phyloP scores from a whole-genome alignment of 768 basidiomycete genomes.

The Rhizopogon roseolus region DNA sequence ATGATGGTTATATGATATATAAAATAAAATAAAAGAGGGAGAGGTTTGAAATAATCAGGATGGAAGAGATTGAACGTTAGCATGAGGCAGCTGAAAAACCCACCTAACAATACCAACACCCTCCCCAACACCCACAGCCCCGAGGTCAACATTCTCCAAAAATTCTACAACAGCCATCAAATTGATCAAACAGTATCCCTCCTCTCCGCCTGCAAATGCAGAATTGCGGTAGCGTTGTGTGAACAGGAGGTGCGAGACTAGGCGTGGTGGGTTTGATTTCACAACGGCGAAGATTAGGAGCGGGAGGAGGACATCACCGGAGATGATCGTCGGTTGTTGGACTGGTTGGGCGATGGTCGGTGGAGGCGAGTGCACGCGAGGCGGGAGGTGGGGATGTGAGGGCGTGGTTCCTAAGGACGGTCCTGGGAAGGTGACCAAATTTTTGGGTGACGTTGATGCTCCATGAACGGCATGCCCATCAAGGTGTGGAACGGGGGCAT shows the following conservation, averaged over 20 bases:
- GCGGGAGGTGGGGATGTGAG: background rate
- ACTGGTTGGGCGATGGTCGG: conserved; percentile 4
- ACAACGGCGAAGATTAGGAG: conserved; percentile 93
- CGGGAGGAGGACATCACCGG: conserved; percentile 88
- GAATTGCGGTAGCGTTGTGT: conserved; percentile 27
- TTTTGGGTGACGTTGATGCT: conserved; percentile 8
- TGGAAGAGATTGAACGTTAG: background rate
- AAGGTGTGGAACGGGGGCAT: background rate
- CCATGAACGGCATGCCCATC: background rate
- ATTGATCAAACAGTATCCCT: conserved; percentile 91
- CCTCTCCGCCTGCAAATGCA: conserved; percentile 60
- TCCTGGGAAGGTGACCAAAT: background rate
- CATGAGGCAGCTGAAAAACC: conserved; percentile 3
- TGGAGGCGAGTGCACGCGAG: conserved; percentile 9
- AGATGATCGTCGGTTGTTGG: conserved; percentile 48
- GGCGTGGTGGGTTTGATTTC: conserved; percentile 81
- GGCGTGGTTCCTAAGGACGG: background rate
- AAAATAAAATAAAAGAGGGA: conserved; percentile 2
- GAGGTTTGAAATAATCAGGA: background rate
- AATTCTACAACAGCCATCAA: conserved; percentile 95
- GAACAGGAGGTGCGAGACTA: conserved; percentile 51
- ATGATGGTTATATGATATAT: background rate
- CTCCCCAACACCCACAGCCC: conserved; percentile 58
- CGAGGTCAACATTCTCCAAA: conserved; percentile 89
- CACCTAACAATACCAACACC: conserved; percentile 58